Evolutionary conservation across 331 rosid genomes (phyloP), one percentile per base, ranked within the genome.

Genomic region (Malus hybrid): DNA sequence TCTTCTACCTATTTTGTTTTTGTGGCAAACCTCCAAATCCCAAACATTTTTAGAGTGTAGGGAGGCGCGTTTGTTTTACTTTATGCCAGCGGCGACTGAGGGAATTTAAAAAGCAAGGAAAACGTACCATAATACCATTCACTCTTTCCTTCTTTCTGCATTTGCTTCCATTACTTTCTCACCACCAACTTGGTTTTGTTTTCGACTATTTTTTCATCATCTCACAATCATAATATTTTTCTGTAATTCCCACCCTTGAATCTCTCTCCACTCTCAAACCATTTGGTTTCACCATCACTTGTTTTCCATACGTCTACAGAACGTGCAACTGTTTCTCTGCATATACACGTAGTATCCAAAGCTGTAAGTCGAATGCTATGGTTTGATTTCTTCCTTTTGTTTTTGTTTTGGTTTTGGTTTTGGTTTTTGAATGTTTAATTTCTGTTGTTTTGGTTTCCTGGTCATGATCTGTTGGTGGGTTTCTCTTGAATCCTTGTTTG

Each of bases 291-390:
- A 64, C 60, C 61, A 42, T 60, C 44, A 26, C 44, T 73, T 73
- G 68, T 61, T 50, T 42, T 73, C 26, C 57, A 0, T 61, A 26
- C 56, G 9, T 19, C 34, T n/a, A 44, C 60, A 36, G 64, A 76
- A 62, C 82, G 68, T 58, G 79, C 67, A 48, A 75, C 70, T 32
- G 77, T 56, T 66, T 82, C 80, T 46, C 42, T 24, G 52, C 57
- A 56, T 69, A 36, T 44, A 42, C 71, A 63, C 89, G 93, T 88
- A 74, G 61, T 15, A 36, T 64, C 44, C 46, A 34, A 24, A 72
- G 19, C 57, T 58, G 14, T 19, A 7, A 24, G 66, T 72, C 7
- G n/a, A 36, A 10, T 75, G 65, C 82, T 77, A 74, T 67, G 32
- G 22, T 76, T 81, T 52, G 10, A 36, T 3, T 68, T 10, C 15